Evolutionary conservation across 495 filamentous ascomycete genomes (phyloP).

Genomic region (Hypomontagnella submonticulosa): DNA sequence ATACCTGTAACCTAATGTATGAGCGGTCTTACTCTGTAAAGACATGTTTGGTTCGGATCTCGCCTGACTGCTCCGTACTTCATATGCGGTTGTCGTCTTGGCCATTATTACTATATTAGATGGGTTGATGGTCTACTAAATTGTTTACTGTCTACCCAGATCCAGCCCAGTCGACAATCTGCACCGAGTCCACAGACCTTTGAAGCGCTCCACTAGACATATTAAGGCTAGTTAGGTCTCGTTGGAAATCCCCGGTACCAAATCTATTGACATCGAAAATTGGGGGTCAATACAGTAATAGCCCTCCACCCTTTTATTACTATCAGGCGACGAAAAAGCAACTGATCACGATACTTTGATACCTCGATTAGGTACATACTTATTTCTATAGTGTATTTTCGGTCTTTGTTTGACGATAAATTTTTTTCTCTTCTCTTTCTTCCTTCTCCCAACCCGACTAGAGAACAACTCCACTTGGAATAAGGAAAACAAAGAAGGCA

Average conservation of each 20-base stretch:
- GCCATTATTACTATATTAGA: slow-evolving; percentile 30
- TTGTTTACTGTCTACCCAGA: slow-evolving; percentile 31
- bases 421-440: not conserved
- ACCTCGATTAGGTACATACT: slow-evolving; percentile 10
- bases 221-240: slow-evolving; percentile 28
- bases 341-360: slow-evolving; percentile 37
- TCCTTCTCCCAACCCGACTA: not conserved
- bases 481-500: not conserved
- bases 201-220: slow-evolving; percentile 16
- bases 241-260: slow-evolving; percentile 20
- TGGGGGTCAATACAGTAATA: slow-evolving; percentile 44
- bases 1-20: not conserved
- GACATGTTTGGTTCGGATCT: slow-evolving; percentile 25
- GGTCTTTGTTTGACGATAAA: not conserved
- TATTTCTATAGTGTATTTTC: too few species aligned
- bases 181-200: slow-evolving; percentile 6
- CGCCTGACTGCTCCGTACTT: slow-evolving; percentile 25
- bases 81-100: slow-evolving; percentile 22
- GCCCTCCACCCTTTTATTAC: slow-evolving; percentile 26
- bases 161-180: slow-evolving; percentile 45
- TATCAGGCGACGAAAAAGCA: slow-evolving; percentile 30
- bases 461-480: not conserved
- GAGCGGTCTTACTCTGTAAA: slow-evolving; percentile 7
- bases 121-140: slow-evolving; percentile 27
- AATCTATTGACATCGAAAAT: slow-evolving; percentile 28